These are phyloP conservation scores for Metschnikowia baotianmanensis DNA, from an alignment of 805 yeast species.

Conservation along the genomic window DNA sequence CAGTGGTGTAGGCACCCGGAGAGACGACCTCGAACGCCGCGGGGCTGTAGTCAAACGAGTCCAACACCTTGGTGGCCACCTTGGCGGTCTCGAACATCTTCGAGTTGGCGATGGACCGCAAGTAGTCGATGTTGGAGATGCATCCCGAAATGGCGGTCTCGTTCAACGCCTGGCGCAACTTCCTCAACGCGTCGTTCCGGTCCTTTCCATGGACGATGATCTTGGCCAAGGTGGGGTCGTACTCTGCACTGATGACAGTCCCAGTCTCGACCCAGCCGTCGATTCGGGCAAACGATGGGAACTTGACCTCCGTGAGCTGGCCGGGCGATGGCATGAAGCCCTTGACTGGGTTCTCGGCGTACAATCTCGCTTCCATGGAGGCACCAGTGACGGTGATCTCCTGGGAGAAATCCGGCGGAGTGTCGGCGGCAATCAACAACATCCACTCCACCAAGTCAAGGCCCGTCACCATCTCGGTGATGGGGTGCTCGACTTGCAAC, in stretches of 20 bases:
- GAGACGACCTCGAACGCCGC: constrained; percentile 78
- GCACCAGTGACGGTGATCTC: constrained; percentile 71
- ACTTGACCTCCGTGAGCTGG: constrained; percentile 76
- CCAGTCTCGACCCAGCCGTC: constrained; percentile 95
- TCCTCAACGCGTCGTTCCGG: constrained; percentile 77
- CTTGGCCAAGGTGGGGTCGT: constrained; percentile 95
- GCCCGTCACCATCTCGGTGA: constrained; percentile 94
- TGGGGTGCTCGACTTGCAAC: constrained; percentile 96
- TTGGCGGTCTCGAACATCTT: constrained; percentile 78
- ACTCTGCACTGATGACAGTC: constrained; percentile 83
- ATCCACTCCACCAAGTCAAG: constrained; percentile 96
- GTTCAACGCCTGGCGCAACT: constrained; percentile 74
- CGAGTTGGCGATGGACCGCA: constrained; percentile 81
- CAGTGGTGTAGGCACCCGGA: constrained; percentile 96
- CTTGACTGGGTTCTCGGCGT: constrained; percentile 95
- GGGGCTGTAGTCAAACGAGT: constrained; percentile 74
- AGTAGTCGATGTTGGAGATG: constrained; percentile 84
- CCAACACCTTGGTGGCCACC: constrained; percentile 86
- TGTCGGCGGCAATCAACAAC: constrained; percentile 87
- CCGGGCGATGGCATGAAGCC: constrained; percentile 97
- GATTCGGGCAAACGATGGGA: constrained; percentile 90
- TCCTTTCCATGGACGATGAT: constrained; percentile 92
- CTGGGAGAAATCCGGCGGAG: constrained; percentile 73
- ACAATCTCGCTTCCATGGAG: constrained; percentile 93
- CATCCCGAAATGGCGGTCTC: constrained; percentile 90